Evolutionary conservation across 202 grass and related monocot species (phyloP), one percentile per base, ranked within the genome.

Genomic region (Bolboschoenoplectus hybrid): DNA sequence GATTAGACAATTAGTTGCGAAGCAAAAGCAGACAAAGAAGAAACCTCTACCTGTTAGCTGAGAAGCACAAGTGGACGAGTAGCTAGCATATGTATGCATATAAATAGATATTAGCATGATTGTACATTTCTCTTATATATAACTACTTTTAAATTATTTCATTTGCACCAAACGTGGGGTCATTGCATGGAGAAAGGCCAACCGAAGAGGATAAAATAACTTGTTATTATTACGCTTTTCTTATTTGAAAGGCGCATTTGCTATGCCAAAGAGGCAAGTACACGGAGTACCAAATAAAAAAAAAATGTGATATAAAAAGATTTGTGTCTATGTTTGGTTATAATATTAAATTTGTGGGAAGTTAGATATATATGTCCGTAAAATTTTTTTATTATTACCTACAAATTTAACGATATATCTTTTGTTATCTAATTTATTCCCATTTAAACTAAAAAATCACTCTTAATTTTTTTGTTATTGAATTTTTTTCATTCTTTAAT

Each of bases 21-120:
- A 78, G 35, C 74, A 57, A 40, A 78, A 39, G 12, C 32, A 56
- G 74, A 56, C 74, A 77, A 78, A 56, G 51, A 78, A 39, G 51
- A 78, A 78, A 78, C 50, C 32, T 17, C 51, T 39, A 78, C 50
- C 74, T 17, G 51, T 55, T 78, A 78, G 74, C 51, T 57, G 50
- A 77, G 73, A 35, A 76, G 13, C 74, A 78, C 57, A 77, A 77
- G 50, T 32, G 11, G 50, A 77, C 74, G 13, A 9, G 32, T 36
- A 13, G 10, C 10, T 52, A 55, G 32, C 11, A 78, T n/a, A 51
- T 5, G 0, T 26, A 26, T 26, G 26, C 0, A 26, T 26, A 26
- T 26, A 26, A 26, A 26, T 26, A 26, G 26, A 26, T 26, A 26
- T 26, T 26, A 38, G 50, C 32, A 77, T 77, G 9, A 77, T 55